phyloP scores from a whole-genome alignment of 192 early-diverging fungal species.

The Coemansia sp. region DNA sequence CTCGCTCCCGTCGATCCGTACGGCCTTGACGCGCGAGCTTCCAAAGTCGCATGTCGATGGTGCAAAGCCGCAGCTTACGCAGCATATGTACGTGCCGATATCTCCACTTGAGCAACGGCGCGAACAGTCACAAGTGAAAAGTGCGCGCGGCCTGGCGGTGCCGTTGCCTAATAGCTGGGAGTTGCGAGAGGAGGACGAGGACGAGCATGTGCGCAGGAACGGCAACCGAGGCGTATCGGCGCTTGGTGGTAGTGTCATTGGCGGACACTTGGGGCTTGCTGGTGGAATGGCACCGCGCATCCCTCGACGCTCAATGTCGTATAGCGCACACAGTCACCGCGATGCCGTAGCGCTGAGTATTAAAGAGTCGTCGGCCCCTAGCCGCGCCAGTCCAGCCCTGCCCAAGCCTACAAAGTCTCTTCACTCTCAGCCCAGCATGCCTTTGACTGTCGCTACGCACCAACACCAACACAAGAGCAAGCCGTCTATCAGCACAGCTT shows the following conservation, averaged over 20 bases:
- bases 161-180: constrained; percentile 27
- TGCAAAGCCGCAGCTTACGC: constrained; percentile 22
- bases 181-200: constrained; percentile 47
- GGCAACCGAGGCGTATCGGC: constrained; percentile 6
- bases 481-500: not conserved
- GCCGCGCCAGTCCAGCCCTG: not conserved
- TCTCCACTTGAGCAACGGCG: constrained; percentile 54
- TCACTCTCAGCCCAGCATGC: not conserved
- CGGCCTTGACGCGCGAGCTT: constrained; percentile 22
- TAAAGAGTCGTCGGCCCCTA: constrained; percentile 3
- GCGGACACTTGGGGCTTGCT: constrained; percentile 8
- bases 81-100: constrained; percentile 50
- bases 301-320: constrained; percentile 45
- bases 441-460: not conserved
- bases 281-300: constrained; percentile 12
- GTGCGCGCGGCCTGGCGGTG: not conserved
- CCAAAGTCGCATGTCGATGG: constrained; percentile 26
- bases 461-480: not conserved
- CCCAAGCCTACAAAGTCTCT: not conserved
- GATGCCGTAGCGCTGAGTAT: constrained; percentile 23
- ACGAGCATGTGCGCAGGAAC: constrained; percentile 24
- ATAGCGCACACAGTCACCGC: constrained; percentile 33
- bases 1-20: constrained; percentile 47
- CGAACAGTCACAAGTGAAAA: constrained; percentile 26
- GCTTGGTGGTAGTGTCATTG: constrained; percentile 11